Base-by-base conservation (phyloP, 495 filamentous ascomycete genomes). In the Hypoxylon lenormandii region DNA sequence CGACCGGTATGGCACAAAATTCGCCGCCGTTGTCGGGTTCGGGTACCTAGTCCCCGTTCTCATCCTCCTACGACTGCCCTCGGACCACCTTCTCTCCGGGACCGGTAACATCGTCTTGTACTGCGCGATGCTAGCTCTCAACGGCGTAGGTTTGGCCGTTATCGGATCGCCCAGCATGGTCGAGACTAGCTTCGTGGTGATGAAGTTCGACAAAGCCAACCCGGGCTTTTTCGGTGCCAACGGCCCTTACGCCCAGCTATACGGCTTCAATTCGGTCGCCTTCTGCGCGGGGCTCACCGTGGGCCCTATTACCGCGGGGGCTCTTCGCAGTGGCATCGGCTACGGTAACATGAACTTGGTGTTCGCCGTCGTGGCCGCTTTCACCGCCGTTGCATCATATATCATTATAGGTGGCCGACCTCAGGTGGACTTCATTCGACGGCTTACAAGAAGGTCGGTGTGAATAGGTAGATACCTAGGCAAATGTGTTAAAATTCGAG, bases 341-440 rank as follows among this genome's bases (percentile, higher is more conserved):
- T 87, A 86, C 66, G 84, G 85, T 15, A 83, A 86, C 66, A 88
- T 88, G 85, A 87, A 85, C 69, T 70, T 80, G 5, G 79, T 85
- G 7, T 63, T 87, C 36, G 85, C 82, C 3, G 74, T 67, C 0
- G 60, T 86, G 22, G 80, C 79, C 63, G 74, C 68, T n/a, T 40
- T 80, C 3, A 84, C 80, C 5, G 78, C 84, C 18, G 61, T 73
- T 16, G 53, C 84, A n/a, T 80, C 78, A 8, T 80, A 79, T 60
- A 47, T 84, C 15, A 83, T 77, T 45, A 72, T 88, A 50, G 85
- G 83, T 0, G 81, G 83, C 3, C 81, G 74, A 56, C 80, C 79
- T 36, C 15, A 15, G 0, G n/a, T 11, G 7, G 19, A 33, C 13
- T 42, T 54, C 12, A 10, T 53, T 22, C 7, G 15, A 38, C 3